Conservation (phyloP, 768 basidiomycete genomes). For the Tulasnella sp. region DNA sequence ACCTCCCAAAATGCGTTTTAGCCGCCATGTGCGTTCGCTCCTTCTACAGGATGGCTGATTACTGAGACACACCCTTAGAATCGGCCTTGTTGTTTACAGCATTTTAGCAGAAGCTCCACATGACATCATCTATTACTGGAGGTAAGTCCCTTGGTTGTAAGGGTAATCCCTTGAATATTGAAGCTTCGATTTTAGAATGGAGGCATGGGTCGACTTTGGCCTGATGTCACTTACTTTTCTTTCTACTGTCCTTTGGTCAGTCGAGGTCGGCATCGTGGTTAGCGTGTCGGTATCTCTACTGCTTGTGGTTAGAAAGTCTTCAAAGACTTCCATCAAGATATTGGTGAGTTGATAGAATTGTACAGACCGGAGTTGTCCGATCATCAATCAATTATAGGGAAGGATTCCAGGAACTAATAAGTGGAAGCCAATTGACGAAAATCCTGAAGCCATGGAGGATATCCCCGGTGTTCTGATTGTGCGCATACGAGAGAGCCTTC, state of each 20-base stretch:
- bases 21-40: conserved; percentile 57
- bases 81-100: conserved; percentile 71
- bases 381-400: conserved; percentile 36
- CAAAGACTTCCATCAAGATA: conserved; percentile 81
- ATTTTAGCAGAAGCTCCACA: conserved; percentile 78
- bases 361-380: neutral
- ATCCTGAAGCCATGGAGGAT: conserved; percentile 70
- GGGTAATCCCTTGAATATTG: neutral
- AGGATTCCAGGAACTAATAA: conserved; percentile 75
- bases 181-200: conserved; percentile 39
- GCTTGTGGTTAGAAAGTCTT: conserved; percentile 80
- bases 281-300: conserved; percentile 78
- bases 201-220: conserved; percentile 82
- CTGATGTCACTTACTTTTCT: conserved; percentile 83
- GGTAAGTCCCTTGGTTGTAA: conserved; percentile 31
- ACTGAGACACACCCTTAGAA: conserved; percentile 33
- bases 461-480: conserved; percentile 74
- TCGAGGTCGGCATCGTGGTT: conserved; percentile 86
- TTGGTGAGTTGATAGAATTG: conserved; percentile 37
- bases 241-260: conserved; percentile 76
- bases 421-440: conserved; percentile 86
- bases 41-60: neutral
- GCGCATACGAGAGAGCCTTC: conserved; percentile 76
- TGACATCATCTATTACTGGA: conserved; percentile 75
- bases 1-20: conserved; percentile 78